Conservation (phyloP, 495 filamentous ascomycete genomes). For the Lindgomyces ingoldianus region DNA sequence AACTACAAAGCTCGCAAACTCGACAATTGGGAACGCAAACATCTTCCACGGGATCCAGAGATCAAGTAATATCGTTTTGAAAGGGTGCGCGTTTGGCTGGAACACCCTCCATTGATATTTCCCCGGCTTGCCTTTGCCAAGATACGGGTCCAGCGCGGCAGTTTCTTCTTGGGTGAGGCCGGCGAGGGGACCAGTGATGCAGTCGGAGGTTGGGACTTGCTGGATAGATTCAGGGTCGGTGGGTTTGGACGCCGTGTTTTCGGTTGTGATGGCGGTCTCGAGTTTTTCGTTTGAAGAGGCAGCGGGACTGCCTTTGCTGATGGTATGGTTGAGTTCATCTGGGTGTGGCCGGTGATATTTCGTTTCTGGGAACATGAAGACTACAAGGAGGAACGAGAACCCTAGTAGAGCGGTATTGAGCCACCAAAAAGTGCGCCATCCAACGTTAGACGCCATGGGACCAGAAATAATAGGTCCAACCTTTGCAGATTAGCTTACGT, state of each 20-base stretch:
- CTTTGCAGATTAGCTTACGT: conserved; percentile 14
- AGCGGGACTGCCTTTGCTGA: conserved; percentile 5
- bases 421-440: conserved; percentile 62
- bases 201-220: conserved; percentile 31
- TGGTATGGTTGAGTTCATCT: conserved; percentile 33
- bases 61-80: conserved; percentile 50
- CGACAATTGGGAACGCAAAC: conserved; percentile 64
- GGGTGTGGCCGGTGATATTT: conserved; percentile 56
- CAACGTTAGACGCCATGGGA: conserved; percentile 57
- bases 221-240: background rate
- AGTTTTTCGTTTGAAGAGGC: conserved; percentile 24
- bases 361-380: conserved; percentile 64
- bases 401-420: conserved; percentile 55
- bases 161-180: conserved; percentile 39
- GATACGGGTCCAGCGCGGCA: conserved; percentile 40
- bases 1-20: conserved; percentile 61
- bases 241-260: conserved; percentile 12
- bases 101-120: conserved; percentile 58
- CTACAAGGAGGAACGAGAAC: conserved; percentile 50
- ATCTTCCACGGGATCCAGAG: conserved; percentile 58
- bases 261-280: conserved; percentile 5
- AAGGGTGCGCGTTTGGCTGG: conserved; percentile 48
- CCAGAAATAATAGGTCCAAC: conserved; percentile 61
- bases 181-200: conserved; percentile 21
- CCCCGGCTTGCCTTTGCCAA: conserved; percentile 55